Base-by-base conservation (phyloP, 1,284 basidiomycete species). In the Ganoderma multipileum region DNA sequence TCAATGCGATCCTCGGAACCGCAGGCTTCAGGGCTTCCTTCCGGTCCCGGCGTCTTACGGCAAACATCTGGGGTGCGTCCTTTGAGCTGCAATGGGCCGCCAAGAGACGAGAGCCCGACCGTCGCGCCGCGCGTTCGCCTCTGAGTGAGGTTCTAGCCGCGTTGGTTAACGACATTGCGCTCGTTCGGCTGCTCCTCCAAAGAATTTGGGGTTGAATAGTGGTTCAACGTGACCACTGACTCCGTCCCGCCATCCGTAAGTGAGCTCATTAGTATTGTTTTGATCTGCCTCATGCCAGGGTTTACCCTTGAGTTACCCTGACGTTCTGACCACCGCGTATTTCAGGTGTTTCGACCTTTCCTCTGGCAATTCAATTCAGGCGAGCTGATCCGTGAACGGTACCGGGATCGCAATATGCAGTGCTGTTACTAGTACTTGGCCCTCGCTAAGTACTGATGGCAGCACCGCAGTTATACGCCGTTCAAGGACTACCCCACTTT, bases 1-100 rank as follows among this genome's bases (percentile, higher is more conserved):
- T 52, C 28, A 16, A 18, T 23, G 39, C 52, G 63, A 64, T 57
- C 26, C 39, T 44, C 63, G 63, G 52, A 23, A 55, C 63, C 63
- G 63, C 33, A 54, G 7, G 61, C 28, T 30, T 18, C 42, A 14
- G 3, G 18, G 16, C 38, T 47, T 47, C 26, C 16, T 44, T 14
- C 23, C 12, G 7, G n/a, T 36, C 20, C 30, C 36, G 36, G 47
- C 61, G 30, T 50, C 47, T 63, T 52, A 26, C 28, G 18, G 28
- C 26, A 30, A 55, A 33, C 6, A 55, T 28, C 52, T 33, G 30
- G 28, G 28, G 30, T 23, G n/a, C 47, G 47, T 50, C 47, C n/a
- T 50, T 50, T 50, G n/a, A 11, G n/a, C n/a, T 50, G 23, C 47
- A 50, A 26, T 50, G 11, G 9, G n/a, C 9, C 23, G 23, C 47